Conservation (phyloP, 192 early-diverging fungal genomes). For the Allomyces javanicus region DNA sequence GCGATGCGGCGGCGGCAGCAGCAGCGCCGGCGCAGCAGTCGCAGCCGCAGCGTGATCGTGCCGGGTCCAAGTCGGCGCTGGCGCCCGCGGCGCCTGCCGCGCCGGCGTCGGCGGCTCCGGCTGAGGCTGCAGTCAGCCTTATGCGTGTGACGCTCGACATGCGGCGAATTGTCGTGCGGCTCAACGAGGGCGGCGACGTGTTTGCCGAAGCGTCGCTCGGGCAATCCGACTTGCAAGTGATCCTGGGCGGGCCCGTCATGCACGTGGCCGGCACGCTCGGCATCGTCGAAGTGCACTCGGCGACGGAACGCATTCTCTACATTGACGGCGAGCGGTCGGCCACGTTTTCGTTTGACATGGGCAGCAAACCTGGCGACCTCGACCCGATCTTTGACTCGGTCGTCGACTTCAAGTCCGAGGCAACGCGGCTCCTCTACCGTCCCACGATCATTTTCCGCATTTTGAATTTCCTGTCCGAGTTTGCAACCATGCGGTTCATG, state of each 20-base stretch:
- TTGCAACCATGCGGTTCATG: constrained; percentile 65
- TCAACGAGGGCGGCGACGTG: constrained; percentile 58
- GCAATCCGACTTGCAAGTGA: constrained; percentile 44
- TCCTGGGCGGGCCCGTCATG: constrained; percentile 34
- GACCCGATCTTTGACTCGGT: constrained; percentile 78
- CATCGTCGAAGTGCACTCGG: constrained; percentile 5
- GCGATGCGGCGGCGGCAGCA: constrained; percentile 6
- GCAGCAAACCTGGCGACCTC: constrained; percentile 20
- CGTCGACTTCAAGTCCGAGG: constrained; percentile 53
- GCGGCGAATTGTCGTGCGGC: constrained; percentile 58
- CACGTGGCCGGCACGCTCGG: constrained; percentile 47
- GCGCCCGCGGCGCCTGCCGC: neutral
- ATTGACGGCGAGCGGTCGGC: constrained; percentile 80
- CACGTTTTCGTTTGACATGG: constrained; percentile 75
- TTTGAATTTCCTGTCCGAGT: constrained; percentile 61
- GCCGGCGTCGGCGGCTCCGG: constrained; percentile 7
- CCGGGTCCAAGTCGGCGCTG: neutral
- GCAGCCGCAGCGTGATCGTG: neutral
- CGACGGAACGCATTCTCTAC: constrained; percentile 16
- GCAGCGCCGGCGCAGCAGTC: neutral
- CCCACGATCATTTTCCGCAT: constrained; percentile 52
- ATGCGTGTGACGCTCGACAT: constrained; percentile 56
- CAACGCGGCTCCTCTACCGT: constrained; percentile 59
- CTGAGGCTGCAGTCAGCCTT: constrained; percentile 9
- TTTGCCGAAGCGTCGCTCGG: constrained; percentile 57